Base-by-base conservation (phyloP, 345 rosid species). In the Syzygium grande region DNA sequence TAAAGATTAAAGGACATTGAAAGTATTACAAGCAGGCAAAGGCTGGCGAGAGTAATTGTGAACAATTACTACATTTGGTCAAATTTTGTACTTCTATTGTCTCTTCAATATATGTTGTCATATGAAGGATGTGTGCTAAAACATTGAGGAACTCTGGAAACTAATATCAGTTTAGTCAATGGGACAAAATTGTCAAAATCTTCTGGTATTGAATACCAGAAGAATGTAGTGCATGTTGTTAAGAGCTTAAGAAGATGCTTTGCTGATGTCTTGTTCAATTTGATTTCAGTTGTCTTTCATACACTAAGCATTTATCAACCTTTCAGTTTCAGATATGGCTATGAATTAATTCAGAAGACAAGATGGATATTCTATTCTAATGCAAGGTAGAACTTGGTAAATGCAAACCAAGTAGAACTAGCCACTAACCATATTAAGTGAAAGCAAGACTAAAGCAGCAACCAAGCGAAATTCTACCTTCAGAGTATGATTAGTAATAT, bases 1-100 rank as follows among this genome's bases (percentile, higher is more conserved):
- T 96, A 90, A 38, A 49, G 86, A 15, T 54, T 59, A 46, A 13
- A 85, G 46, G 68, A 38, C 30, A 77, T 30, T 17, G 80, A 16
- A 68, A 9, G 25, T 68, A 21, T 68, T 68, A 68, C 80, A 68
- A 68, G 46, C 13, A 19, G 80, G 80, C 25, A 34, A 46, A 68
- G 23, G 80, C 80, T 9, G 79, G 19, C 9, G 46, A 68, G 25
- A 68, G 80, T 34, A 34, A 68, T 19, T 34, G 4, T 34, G 34
- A 25, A 68, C 80, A 9, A 34, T n/a, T 21, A 34, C 4, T 68
- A 68, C 46, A 68, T 38, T 38, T 38, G 41, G 41, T 38, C 7
- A 19, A 68, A 34, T 30, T 68, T 2, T 68, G 25, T 68, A 68
- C 80, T 68, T 68, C 7, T 34, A 34, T 34, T 19, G 46, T 34